phyloP scores from a whole-genome alignment of 805 yeast genomes.

The Myxozyma melibiosi region DNA sequence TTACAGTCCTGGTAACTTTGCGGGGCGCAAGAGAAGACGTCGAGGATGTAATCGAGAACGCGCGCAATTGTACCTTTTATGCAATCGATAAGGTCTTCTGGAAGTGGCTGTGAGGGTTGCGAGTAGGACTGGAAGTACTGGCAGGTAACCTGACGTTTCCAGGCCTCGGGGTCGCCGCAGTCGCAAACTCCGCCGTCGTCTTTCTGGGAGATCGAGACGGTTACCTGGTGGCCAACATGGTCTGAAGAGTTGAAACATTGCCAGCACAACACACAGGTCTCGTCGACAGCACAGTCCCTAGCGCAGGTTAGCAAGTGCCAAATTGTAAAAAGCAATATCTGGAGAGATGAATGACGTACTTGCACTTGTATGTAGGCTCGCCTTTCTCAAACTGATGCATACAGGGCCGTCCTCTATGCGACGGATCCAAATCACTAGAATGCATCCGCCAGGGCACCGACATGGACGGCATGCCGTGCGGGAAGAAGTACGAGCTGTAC shows the following conservation, averaged over 20 bases:
- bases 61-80: conserved; percentile 50
- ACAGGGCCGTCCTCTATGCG: conserved; percentile 71
- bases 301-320: background rate
- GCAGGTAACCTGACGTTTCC: conserved; percentile 61
- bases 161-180: conserved; percentile 88
- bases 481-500: conserved; percentile 47
- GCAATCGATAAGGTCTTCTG: conserved; percentile 48
- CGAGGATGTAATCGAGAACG: conserved; percentile 61
- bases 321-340: background rate
- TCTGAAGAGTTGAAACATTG: conserved; percentile 69
- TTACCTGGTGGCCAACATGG: conserved; percentile 74
- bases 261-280: conserved; percentile 80
- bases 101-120: conserved; percentile 42
- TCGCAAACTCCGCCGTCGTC: conserved; percentile 82
- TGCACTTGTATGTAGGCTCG: conserved; percentile 78
- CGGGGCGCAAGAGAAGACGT: conserved; percentile 46
- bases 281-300: conserved; percentile 66
- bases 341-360: conserved; percentile 33
- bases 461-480: conserved; percentile 33
- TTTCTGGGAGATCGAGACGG: conserved; percentile 58
- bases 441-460: conserved; percentile 29
- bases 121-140: conserved; percentile 42
- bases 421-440: conserved; percentile 35
- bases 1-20: conserved; percentile 30
- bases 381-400: conserved; percentile 72